Conservation (phyloP, 179 eudicot species). For the Silene noctiflora region DNA sequence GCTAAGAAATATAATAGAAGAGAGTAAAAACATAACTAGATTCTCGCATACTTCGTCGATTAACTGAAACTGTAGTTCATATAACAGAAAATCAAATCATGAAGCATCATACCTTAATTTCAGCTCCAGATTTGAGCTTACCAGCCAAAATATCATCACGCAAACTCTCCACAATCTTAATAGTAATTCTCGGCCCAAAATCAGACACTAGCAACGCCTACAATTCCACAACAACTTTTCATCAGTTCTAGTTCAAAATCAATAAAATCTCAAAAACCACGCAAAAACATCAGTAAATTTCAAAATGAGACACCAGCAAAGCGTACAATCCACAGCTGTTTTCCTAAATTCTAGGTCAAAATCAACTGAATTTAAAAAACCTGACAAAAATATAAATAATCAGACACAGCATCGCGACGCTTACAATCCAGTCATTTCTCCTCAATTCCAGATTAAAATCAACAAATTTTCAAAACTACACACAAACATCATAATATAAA, state of each 20-base stretch:
- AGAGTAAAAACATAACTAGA: background rate
- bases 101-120: constrained; percentile 61
- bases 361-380: background rate
- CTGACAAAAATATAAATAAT: background rate
- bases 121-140: constrained; percentile 90
- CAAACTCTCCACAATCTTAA: constrained; percentile 83
- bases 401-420: background rate
- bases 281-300: background rate
- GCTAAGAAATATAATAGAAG: background rate
- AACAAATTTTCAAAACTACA: too few species aligned
- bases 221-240: background rate
- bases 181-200: constrained; percentile 89
- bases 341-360: background rate
- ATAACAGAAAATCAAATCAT: background rate
- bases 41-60: background rate
- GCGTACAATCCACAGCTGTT: background rate
- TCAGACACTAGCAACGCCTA: constrained; percentile 88
- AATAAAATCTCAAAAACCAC: background rate
- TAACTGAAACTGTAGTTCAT: background rate
- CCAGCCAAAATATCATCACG: constrained; percentile 89
- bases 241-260: background rate
- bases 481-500: too few species aligned
- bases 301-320: background rate
- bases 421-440: too few species aligned
- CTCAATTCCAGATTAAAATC: too few species aligned